Conservation (phyloP, 352 stramenopile species). For the Pythium insidiosum region DNA sequence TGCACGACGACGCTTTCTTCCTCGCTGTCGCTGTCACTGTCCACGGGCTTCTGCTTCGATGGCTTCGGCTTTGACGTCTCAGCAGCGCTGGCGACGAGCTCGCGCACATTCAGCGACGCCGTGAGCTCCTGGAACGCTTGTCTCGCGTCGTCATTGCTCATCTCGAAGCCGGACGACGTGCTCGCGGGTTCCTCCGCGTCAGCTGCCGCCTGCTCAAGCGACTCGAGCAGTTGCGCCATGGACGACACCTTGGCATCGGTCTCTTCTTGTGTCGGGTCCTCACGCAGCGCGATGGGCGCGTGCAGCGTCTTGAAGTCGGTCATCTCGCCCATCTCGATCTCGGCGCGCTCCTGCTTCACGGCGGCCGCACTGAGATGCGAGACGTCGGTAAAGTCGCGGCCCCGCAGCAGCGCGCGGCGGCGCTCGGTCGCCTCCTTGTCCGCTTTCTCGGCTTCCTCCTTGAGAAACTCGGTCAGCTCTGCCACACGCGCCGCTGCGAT, state of each 20-base stretch:
- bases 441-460: conserved; percentile 65
- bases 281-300: conserved; percentile 61
- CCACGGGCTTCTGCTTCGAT: conserved; percentile 1
- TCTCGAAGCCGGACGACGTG: conserved; percentile 16
- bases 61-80: conserved; percentile 6
- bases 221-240: conserved; percentile 66
- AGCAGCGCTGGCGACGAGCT: conserved; percentile 27
- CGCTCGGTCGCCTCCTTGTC: conserved; percentile 56
- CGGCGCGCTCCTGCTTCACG: conserved; percentile 22
- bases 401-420: conserved; percentile 61
- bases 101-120: conserved; percentile 31
- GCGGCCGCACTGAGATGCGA: conserved; percentile 27
- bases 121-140: conserved; percentile 60
- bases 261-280: conserved; percentile 48
- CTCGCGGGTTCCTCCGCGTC: conserved; percentile 12
- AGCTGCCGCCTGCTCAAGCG: conserved; percentile 55
- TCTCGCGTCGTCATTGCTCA: conserved; percentile 25
- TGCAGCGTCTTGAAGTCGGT: conserved; percentile 77
- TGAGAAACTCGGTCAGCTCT: conserved; percentile 71
- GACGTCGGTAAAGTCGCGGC: conserved; percentile 58
- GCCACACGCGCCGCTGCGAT: conserved; percentile 70
- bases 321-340: conserved; percentile 74
- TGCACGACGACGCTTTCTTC: conserved; percentile 63
- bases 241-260: conserved; percentile 46
- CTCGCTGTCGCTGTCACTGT: conserved; percentile 17